Evolutionary conservation across 306 rosid genomes (phyloP), one percentile per base, ranked within the genome.

Genomic region (Glycine soja): DNA sequence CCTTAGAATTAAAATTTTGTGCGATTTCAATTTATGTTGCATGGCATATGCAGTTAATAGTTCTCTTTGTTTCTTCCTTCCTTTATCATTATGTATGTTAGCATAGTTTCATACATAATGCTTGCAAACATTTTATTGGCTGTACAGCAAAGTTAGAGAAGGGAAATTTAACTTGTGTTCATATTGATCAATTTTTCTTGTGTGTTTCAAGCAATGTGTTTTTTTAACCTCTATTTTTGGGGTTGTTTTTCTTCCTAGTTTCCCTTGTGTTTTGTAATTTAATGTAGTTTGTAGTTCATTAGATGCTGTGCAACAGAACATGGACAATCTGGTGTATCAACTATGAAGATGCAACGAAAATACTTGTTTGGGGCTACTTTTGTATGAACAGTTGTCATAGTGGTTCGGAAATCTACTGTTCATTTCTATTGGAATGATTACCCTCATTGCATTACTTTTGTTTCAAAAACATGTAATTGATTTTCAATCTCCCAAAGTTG

Each of bases 1-100:
- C 99, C 98, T 10, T 93, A 88, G 88, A 51, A 63, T 52, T 76
- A 32, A 15, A 40, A 76, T 58, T 65, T 72, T 34, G 14, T 34
- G 6, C 43, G 61, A 51, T 74, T 56, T 45, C 13, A 16, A 38
- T 30, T 54, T 40, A 72, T 69, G 81, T 61, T 64, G 57, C 38
- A 65, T 40, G 9, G 52, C 32, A 68, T 58, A 15, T 32, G 74
- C 54, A 12, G 34, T 62, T 61, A 7, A 8, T 15, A 40, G 19
- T 65, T 46, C 54, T 40, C 19, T 47, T 10, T 47, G 16, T 53
- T 80, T 43, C 45, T 58, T 81, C 8, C 52, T 72, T 42, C 30
- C 30, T 24, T 24, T 34, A 57, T 70, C 18, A 43, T 59, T 36
- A 4, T 73, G 70, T 30, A 15, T 78, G 62, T 58, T 73, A 57